A percentile compares a stretch with the other conserved stretches of the same genome.
These are phyloP conservation scores for Phalaenopsis equestris DNA, from an alignment of 106 monocot species.

Conservation along the genomic window DNA sequence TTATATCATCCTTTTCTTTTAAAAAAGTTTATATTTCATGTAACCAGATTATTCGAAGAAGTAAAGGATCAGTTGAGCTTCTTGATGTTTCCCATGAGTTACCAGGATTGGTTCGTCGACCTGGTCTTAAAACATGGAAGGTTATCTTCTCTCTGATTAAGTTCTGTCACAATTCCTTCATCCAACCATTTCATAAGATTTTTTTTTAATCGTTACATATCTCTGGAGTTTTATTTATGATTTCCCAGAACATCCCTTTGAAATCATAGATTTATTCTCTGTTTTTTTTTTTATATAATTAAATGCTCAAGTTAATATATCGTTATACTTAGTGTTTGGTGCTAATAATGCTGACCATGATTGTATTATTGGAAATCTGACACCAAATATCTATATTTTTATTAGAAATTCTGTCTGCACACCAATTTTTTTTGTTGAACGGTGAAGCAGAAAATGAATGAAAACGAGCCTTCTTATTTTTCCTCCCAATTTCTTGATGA, in stretches of 20 bases:
- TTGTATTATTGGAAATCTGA: no score
- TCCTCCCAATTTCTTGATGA: no score
- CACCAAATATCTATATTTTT: no score
- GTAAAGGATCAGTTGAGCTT: slow-evolving; percentile 72
- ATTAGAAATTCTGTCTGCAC: no score
- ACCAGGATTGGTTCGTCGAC: slow-evolving; percentile 63
- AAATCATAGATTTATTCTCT: background rate
- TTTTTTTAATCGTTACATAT: background rate
- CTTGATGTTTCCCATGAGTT: slow-evolving; percentile 88
- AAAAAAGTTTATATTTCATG: background rate
- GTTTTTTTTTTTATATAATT: background rate
- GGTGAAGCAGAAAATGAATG: no score
- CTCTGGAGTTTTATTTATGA: background rate
- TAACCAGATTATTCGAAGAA: slow-evolving; percentile 63
- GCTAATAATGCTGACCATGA: no score
- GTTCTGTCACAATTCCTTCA: background rate
- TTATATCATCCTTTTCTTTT: background rate
- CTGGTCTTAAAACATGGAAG: slow-evolving; percentile 93
- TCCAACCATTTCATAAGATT: background rate
- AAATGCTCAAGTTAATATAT: background rate
- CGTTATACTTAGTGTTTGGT: background rate
- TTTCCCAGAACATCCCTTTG: background rate
- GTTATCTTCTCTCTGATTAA: slow-evolving; percentile 22
- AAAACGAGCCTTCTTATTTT: no score
- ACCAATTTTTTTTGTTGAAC: no score